phyloP scores from a whole-genome alignment of 768 basidiomycete genomes.

The Termitomyces sp. region DNA sequence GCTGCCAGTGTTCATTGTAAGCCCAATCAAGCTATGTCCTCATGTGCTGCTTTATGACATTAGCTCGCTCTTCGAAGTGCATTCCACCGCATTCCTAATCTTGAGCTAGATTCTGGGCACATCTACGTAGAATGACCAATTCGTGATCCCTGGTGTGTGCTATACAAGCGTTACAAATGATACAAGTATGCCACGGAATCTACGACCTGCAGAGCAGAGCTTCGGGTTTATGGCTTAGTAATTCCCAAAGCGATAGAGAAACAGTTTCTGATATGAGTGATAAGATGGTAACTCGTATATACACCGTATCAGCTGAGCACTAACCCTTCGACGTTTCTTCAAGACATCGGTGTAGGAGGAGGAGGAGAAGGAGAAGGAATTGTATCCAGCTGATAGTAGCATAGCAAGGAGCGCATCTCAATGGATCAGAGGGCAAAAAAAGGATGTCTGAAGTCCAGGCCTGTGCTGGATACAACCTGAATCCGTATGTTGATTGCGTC shows the following conservation, averaged over 20 bases:
- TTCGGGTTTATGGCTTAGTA: background rate
- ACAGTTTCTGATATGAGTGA: background rate
- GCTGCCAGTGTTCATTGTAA: background rate
- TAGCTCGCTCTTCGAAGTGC: background rate
- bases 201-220: background rate
- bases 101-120: background rate
- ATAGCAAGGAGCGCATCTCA: background rate
- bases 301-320: background rate
- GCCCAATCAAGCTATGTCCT: background rate
- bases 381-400: too few relatives aligned
- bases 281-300: background rate
- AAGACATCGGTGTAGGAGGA: background rate
- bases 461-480: background rate
- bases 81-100: background rate
- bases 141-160: background rate
- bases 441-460: background rate
- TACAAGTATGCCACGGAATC: background rate
- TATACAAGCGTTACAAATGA: background rate
- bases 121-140: background rate
- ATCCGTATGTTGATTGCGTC: background rate
- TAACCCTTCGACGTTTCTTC: background rate
- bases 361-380: too few relatives aligned
- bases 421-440: background rate
- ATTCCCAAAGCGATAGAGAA: background rate
- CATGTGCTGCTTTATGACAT: background rate